These are phyloP conservation scores for Coemansia sp. DNA, from an alignment of 192 early-diverging fungal species.

Conservation along the genomic window DNA sequence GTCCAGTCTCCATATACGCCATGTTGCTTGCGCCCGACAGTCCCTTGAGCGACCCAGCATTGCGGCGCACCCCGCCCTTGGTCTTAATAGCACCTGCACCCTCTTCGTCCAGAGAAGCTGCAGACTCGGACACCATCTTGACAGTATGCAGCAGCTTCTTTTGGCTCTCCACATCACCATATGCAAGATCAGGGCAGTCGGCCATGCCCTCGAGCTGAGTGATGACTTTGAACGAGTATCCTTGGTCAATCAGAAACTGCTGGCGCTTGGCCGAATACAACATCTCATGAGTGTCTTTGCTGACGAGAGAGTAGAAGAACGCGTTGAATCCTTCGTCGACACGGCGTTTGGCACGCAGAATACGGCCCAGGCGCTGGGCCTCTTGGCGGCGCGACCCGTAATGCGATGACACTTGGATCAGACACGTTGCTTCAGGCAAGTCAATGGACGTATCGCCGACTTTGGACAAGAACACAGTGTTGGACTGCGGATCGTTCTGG, in stretches of 20 bases:
- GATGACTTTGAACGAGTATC: conserved; percentile 97
- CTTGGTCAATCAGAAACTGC: conserved; percentile 98
- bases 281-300: conserved; percentile 95
- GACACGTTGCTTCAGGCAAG: not conserved
- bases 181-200: conserved; percentile 55
- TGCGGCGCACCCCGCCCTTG: too few relatives aligned
- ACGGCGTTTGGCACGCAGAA: conserved; percentile 89
- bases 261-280: conserved; percentile 95
- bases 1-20: too few relatives aligned
- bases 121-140: not conserved
- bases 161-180: not conserved
- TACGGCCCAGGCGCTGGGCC: conserved; percentile 91
- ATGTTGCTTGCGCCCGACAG: too few relatives aligned
- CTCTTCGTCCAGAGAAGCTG: not conserved
- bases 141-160: not conserved
- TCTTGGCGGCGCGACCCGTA: conserved; percentile 78
- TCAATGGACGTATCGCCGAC: conserved; percentile 98
- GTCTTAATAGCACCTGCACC: too few relatives aligned
- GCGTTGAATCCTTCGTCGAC: conserved; percentile 93
- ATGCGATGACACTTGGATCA: not conserved
- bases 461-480: conserved; percentile 83
- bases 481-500: conserved; percentile 83
- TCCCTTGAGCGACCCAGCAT: too few relatives aligned
- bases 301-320: conserved; percentile 95
- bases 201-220: conserved; percentile 92